A percentile compares a stretch with the other conserved stretches of the same genome.
Evolutionary conservation across 371 early-diverging fungal species (phyloP).

Genomic region (Mucor sp.): DNA sequence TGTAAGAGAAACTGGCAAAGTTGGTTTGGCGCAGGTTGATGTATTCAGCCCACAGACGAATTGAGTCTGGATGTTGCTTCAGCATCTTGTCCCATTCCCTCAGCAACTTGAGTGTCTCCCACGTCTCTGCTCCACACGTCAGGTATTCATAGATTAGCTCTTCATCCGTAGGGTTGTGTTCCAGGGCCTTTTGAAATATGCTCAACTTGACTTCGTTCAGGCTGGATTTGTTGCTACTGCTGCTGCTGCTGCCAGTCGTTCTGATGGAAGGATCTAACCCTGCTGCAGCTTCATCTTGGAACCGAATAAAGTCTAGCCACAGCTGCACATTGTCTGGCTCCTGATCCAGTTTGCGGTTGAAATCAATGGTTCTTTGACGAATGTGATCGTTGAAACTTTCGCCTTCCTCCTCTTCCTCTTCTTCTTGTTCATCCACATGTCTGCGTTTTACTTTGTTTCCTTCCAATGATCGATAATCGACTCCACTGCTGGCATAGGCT

Average conservation of each 20-base stretch:
- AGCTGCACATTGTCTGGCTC: constrained; percentile 59
- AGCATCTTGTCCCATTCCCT: constrained; percentile 76
- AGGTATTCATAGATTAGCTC: constrained; percentile 63
- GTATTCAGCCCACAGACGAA: constrained; percentile 76
- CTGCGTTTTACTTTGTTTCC: constrained; percentile 22
- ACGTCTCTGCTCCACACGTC: constrained; percentile 57
- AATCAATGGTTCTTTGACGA: constrained; percentile 39
- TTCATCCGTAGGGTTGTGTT: constrained; percentile 62
- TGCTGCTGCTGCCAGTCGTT: background rate
- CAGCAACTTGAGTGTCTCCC: constrained; percentile 64
- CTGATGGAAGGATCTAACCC: constrained; percentile 24
- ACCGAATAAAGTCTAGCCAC: constrained; percentile 73
- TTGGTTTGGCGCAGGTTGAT: constrained; percentile 76
- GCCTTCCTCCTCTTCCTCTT: constrained; percentile 30
- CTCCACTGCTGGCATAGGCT: constrained; percentile 26
- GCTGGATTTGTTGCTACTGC: constrained; percentile 35
- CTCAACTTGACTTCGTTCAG: constrained; percentile 70
- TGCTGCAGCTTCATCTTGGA: constrained; percentile 63
- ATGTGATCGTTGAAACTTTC: constrained; percentile 46
- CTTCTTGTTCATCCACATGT: constrained; percentile 5
- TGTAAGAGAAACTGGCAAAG: constrained; percentile 68
- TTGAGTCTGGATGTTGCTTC: constrained; percentile 45
- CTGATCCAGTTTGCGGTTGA: constrained; percentile 34
- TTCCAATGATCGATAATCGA: constrained; percentile 47
- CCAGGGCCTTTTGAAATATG: constrained; percentile 75